Evolutionary conservation across 495 filamentous ascomycete genomes (phyloP).

Genomic region (Penicillium dipodomyicola): DNA sequence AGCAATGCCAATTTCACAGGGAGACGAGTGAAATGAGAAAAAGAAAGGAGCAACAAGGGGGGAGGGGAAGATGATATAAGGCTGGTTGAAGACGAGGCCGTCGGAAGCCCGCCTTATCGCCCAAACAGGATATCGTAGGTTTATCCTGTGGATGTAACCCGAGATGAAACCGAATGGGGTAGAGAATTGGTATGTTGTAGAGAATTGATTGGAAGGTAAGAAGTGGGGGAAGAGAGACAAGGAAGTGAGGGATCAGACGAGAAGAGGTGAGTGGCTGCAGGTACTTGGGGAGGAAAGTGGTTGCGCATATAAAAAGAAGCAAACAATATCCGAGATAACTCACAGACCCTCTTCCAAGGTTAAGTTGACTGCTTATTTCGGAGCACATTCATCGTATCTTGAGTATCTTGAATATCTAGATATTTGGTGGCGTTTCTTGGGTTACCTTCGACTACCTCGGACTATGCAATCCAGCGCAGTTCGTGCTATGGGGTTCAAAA

Average conservation of each 20-base stretch:
- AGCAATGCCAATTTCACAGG: conserved; percentile 12
- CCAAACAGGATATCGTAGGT: conserved; percentile 11
- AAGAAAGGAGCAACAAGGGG: background rate
- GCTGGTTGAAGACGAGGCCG: conserved; percentile 7
- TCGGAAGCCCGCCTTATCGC: conserved; percentile 24
- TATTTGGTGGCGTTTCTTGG: conserved; percentile 16
- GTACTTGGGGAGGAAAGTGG: background rate
- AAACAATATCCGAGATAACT: background rate
- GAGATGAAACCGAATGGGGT: background rate
- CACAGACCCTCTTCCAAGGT: background rate
- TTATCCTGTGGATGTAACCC: conserved; percentile 18
- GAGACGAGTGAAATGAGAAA: conserved; percentile 45
- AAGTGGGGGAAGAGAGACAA: conserved; percentile 7
- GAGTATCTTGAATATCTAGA: background rate
- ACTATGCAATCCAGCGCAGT: background rate
- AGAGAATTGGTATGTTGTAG: too few species aligned
- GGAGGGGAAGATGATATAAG: background rate
- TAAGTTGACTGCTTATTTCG: background rate
- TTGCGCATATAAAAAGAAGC: conserved; percentile 2
- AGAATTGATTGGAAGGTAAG: conserved; percentile 8
- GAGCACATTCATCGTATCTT: background rate
- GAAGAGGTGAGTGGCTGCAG: background rate
- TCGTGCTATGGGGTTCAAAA: background rate
- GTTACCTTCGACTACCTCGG: conserved; percentile 9
- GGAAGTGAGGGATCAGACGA: background rate